Evolutionary conservation across 2,329 filamentous ascomycete species (phyloP), one percentile per base, ranked within the genome.

Genomic region (Pseudocercospora macadamiae): DNA sequence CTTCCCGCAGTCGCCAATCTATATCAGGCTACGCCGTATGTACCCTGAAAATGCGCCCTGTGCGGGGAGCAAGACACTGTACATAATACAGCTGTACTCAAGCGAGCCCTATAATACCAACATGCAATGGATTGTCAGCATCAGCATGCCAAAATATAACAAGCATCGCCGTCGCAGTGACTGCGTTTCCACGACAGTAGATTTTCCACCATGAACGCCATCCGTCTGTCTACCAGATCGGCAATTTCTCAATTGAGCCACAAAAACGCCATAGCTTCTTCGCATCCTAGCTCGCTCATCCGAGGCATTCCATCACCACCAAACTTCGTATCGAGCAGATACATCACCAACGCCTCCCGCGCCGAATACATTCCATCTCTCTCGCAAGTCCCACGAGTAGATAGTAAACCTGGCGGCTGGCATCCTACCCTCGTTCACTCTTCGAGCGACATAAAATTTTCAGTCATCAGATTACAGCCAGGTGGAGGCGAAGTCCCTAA

Each of bases 381-480:
- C 23, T 19, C 54, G 2, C 28, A 32, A 2, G 54, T 55, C 8
- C 49, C 39, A 25, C 54, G 49, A 23, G 57, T 51, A 6, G 14
- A 34, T 2, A 52, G 30, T 14, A 61, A 63, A 45, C 47, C 58
- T 5, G 58, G 58, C 19, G 55, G 59, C 14, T 63, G 61, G 61
- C 58, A 59, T 42, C 59, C 61, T 4, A 59, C 55, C 10, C 25
- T 59, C 18, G 34, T 64, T 9, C 61, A 61, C 44, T 61, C 61
- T 21, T 64, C 61, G 1, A 51, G 55, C 25, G 59, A 64, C 18
- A 37, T 59, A 16, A 64, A 64, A 12, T 64, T 59, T 32, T 59
- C 57, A n/a, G 53, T 60, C 26, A 55, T 55, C 37, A 56, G 47
- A 48, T 39, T 60, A 2, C 1, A 32, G 9, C 47, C 59, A 8